Evolutionary conservation across 345 rosid genomes (phyloP).

Genomic region (Eutrema japonicum): DNA sequence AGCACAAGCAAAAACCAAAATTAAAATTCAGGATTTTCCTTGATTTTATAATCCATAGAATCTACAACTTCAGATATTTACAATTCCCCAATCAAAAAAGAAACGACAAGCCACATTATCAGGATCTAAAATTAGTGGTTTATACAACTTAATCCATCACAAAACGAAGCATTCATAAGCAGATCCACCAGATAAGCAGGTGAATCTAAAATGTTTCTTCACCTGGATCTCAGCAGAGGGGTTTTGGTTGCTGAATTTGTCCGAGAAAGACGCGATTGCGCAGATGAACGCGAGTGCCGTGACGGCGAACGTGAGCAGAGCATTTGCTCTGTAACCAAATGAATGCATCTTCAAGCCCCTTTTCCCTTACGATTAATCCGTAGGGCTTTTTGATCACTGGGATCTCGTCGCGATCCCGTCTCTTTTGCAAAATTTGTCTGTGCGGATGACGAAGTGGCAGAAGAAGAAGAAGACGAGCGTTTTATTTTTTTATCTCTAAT

Average conservation of each 20-base stretch:
- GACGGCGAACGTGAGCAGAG: constrained; percentile 77
- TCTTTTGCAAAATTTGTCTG: constrained; percentile 6
- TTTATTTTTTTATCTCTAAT: background rate
- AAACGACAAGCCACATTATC: constrained; percentile 15
- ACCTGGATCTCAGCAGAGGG: constrained; percentile 93
- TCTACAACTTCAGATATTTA: background rate
- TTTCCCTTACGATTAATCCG: background rate
- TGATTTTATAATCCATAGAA: background rate
- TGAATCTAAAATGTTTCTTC: background rate
- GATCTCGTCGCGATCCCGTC: constrained; percentile 15
- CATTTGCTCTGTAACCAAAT: constrained; percentile 86
- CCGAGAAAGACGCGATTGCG: constrained; percentile 80
- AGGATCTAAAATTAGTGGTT: constrained; percentile 19
- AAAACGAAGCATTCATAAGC: constrained; percentile 7
- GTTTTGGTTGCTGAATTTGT: constrained; percentile 78
- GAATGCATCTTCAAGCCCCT: constrained; percentile 67
- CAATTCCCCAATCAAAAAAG: constrained; percentile 5
- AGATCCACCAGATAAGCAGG: constrained; percentile 25
- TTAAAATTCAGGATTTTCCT: background rate
- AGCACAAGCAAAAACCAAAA: constrained; percentile 19
- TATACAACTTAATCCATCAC: constrained; percentile 11
- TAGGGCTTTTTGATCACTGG: background rate
- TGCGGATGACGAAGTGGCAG: background rate
- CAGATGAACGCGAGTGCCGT: constrained; percentile 87
- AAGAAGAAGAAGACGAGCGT: constrained; percentile 34